These are phyloP conservation scores for Candida nanaspora DNA, from an alignment of 805 yeast species.

Conservation along the genomic window DNA sequence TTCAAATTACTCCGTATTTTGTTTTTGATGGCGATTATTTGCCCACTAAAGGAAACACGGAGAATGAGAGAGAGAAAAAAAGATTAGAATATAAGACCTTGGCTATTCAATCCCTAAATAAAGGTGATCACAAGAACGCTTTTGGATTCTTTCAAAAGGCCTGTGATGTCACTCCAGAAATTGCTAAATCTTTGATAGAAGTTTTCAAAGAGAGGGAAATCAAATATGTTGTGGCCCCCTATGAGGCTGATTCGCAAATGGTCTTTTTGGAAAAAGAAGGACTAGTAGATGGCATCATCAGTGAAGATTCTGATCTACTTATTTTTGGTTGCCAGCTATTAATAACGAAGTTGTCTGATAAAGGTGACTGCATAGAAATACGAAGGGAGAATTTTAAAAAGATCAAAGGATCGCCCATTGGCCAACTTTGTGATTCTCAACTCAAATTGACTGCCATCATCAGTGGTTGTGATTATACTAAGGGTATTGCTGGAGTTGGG, in stretches of 20 bases:
- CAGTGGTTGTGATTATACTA: constrained; percentile 95
- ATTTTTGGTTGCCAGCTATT: constrained; percentile 77
- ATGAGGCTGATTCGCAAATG: constrained; percentile 97
- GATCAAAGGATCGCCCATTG: constrained; percentile 31
- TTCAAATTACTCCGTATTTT: constrained; percentile 73
- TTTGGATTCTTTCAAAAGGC: constrained; percentile 66
- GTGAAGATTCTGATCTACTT: constrained; percentile 91
- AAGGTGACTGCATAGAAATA: constrained; percentile 63
- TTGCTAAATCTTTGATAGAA: constrained; percentile 83
- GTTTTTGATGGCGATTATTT: constrained; percentile 92
- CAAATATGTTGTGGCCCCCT: constrained; percentile 87
- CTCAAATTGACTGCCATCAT: constrained; percentile 73
- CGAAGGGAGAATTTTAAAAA: constrained; percentile 43
- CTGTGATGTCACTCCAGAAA: constrained; percentile 80
- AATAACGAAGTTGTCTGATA: constrained; percentile 75
- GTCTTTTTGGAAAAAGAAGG: constrained; percentile 77
- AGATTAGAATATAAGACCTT: constrained; percentile 51
- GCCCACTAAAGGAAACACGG: constrained; percentile 73
- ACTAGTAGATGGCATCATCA: constrained; percentile 73
- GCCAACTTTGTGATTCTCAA: constrained; percentile 45
- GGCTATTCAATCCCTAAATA: constrained; percentile 44
- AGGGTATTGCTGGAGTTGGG: constrained; percentile 79
- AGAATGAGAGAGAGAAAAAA: constrained; percentile 48
- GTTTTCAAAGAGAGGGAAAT: constrained; percentile 52
- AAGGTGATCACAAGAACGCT: constrained; percentile 56